A percentile compares a stretch with the other conserved stretches of the same genome.
Evolutionary conservation across 768 basidiomycete species (phyloP).

Genomic region (Lactarius tabidus): DNA sequence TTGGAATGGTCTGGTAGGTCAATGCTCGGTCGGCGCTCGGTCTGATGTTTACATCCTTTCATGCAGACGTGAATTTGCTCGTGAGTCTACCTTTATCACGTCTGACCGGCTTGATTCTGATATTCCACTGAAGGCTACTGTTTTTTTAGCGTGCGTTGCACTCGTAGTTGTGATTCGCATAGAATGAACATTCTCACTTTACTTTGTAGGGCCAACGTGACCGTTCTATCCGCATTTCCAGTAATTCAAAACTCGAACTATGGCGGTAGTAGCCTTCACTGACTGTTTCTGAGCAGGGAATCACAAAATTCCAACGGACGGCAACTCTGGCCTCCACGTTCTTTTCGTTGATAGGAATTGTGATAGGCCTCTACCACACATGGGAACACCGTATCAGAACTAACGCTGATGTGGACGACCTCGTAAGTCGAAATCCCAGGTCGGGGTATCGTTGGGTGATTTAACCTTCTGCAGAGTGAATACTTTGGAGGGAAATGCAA

Average conservation of each 20-base stretch:
- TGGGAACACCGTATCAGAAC: slow-evolving; percentile 10
- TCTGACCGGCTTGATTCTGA: background rate
- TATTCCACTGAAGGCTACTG: slow-evolving; percentile 8
- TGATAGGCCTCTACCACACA: slow-evolving; percentile 8
- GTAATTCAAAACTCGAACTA: background rate
- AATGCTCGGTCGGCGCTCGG: background rate
- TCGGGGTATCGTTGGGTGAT: background rate
- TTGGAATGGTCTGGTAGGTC: slow-evolving; percentile 13
- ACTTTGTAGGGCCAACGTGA: slow-evolving; percentile 10
- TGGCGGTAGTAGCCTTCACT: background rate
- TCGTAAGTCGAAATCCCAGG: background rate
- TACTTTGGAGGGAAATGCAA: background rate
- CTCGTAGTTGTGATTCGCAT: background rate
- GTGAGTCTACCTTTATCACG: background rate
- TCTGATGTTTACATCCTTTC: background rate
- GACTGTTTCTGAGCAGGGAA: background rate
- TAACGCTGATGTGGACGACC: slow-evolving; percentile 10
- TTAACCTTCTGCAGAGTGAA: background rate
- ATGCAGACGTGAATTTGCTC: slow-evolving; percentile 12
- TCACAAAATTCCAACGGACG: slow-evolving; percentile 13
- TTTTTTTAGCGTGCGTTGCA: slow-evolving; percentile 12
- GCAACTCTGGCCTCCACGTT: background rate
- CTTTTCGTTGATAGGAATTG: slow-evolving; percentile 9
- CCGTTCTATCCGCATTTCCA: slow-evolving; percentile 5
- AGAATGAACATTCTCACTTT: background rate